Evolutionary conservation across 495 filamentous ascomycete species (phyloP).

Genomic region (Penicillium canescens): DNA sequence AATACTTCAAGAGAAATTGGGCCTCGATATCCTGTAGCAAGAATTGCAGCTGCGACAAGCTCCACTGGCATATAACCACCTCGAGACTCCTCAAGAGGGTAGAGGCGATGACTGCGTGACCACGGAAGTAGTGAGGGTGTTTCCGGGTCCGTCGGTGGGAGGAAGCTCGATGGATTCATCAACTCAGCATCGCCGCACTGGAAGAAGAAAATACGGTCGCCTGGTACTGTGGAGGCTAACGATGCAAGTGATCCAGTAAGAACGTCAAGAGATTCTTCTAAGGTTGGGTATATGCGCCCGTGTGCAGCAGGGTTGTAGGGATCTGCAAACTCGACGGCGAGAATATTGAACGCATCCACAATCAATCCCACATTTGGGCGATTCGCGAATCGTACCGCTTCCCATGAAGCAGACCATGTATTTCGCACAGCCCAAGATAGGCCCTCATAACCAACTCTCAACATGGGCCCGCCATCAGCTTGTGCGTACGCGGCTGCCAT

Average conservation of each 20-base stretch:
- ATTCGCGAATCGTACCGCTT: slow-evolving; percentile 56
- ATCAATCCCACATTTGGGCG: slow-evolving; percentile 63
- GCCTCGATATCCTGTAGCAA: slow-evolving; percentile 60
- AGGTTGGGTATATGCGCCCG: slow-evolving; percentile 25
- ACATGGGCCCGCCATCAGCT: slow-evolving; percentile 28
- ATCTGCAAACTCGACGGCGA: slow-evolving; percentile 67
- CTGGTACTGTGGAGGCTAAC: slow-evolving; percentile 53
- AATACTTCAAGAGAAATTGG: slow-evolving; percentile 71
- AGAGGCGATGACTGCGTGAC: slow-evolving; percentile 46
- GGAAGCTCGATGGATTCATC: slow-evolving; percentile 42
- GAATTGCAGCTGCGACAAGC: slow-evolving; percentile 60
- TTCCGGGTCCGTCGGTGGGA: slow-evolving; percentile 16
- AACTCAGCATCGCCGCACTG: slow-evolving; percentile 68
- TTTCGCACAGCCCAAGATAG: slow-evolving; percentile 65
- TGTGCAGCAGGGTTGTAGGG: slow-evolving; percentile 42
- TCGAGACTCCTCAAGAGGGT: slow-evolving; percentile 47
- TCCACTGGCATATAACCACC: slow-evolving; percentile 64
- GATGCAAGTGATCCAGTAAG: slow-evolving; percentile 37
- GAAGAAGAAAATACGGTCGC: slow-evolving; percentile 68
- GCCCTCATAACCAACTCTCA: slow-evolving; percentile 35
- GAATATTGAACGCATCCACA: slow-evolving; percentile 69
- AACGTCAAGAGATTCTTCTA: slow-evolving; percentile 23
- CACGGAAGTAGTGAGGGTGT: slow-evolving; percentile 31
- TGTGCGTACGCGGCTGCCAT: slow-evolving; percentile 28
- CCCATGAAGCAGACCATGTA: slow-evolving; percentile 61